Conservation (phyloP, 2,329 filamentous ascomycete species). For the Cytospora paraplurivora region DNA sequence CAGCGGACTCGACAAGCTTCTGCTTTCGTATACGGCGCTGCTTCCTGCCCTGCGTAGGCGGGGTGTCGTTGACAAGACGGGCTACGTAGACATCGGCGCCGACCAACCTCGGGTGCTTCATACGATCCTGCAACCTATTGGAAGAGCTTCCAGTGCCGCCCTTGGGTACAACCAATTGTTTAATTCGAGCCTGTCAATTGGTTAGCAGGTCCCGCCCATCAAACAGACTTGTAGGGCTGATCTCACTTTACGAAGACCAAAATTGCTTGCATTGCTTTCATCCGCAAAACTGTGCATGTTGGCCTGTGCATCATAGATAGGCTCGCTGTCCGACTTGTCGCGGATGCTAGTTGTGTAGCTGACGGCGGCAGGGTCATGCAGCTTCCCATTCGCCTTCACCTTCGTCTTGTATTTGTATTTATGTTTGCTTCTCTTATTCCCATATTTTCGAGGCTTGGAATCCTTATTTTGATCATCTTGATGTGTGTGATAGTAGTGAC, state of each 20-base stretch:
- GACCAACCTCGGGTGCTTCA: conserved; percentile 48
- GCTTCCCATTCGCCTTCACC: neutral
- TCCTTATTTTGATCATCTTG: conserved; percentile 30
- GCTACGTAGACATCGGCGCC: conserved; percentile 55
- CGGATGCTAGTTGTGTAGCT: neutral
- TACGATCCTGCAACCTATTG: conserved; percentile 40
- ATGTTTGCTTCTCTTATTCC: conserved; percentile 33
- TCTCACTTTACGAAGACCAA: conserved; percentile 19
- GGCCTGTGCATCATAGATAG: neutral
- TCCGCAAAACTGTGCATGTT: neutral
- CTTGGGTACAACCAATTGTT: conserved; percentile 28
- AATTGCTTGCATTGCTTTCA: neutral
- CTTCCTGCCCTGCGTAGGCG: neutral
- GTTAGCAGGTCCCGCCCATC: conserved; percentile 32
- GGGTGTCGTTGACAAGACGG: conserved; percentile 37
- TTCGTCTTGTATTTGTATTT: conserved; percentile 19
- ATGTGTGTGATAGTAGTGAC: conserved; percentile 6
- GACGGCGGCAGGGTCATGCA: neutral
- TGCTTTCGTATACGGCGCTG: neutral
- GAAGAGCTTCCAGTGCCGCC: conserved; percentile 18
- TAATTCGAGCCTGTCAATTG: conserved; percentile 36
- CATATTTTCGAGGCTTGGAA: conserved; percentile 34
- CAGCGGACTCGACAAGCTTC: neutral
- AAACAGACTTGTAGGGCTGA: neutral
- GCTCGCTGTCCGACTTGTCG: neutral